phyloP scores from a whole-genome alignment of 352 stramenopile genomes.

The Globisporangium nodosum region DNA sequence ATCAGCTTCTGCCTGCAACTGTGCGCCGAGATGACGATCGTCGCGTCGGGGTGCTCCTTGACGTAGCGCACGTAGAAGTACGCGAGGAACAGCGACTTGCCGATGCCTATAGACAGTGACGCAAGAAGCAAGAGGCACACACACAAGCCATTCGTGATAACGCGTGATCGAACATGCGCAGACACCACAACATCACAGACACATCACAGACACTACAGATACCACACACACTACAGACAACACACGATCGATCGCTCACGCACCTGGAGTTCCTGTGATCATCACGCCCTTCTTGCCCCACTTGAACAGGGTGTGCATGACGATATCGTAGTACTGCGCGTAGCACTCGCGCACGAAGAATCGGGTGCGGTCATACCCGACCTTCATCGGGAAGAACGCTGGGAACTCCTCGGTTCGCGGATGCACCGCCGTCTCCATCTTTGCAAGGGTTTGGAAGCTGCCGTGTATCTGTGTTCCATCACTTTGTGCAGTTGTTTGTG shows the following conservation, averaged over 20 bases:
- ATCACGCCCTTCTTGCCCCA: background rate
- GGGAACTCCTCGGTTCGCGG: background rate
- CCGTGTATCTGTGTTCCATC: no score
- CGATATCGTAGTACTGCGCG: background rate
- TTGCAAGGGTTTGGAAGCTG: no score
- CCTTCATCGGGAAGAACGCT: background rate
- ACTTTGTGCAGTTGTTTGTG: no score
- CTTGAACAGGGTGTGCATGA: background rate
- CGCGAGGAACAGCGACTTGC: background rate
- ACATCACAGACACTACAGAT: no score
- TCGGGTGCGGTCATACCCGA: background rate
- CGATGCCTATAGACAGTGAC: background rate
- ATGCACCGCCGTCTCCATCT: no score
- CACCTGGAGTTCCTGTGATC: background rate
- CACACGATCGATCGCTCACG: background rate
- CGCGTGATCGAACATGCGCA: no score
- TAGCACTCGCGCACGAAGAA: background rate
- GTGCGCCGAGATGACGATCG: no score
- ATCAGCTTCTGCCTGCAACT: no score
- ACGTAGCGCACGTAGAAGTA: background rate
- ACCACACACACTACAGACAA: no score
- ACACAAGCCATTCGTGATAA: background rate
- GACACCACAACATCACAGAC: no score
- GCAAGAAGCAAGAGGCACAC: background rate
- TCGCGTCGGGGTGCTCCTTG: no score